Evolutionary conservation across 768 basidiomycete species (phyloP).

Genomic region (Boletales sp.): DNA sequence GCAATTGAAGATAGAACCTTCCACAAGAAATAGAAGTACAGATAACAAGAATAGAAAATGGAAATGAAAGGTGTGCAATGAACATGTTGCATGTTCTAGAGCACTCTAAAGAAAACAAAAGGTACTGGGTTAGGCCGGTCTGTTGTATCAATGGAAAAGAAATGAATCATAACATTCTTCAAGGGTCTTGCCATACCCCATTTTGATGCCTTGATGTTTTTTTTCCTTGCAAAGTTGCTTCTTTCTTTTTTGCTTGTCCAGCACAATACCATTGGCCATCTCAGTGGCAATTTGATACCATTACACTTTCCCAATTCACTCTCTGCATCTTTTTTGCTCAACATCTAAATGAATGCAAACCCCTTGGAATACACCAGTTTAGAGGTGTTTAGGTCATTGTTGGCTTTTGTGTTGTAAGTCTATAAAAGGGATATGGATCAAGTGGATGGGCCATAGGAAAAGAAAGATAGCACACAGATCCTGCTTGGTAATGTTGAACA

Average conservation of each 20-base stretch:
- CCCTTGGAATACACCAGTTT: constrained; percentile 53
- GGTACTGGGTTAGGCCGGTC: too few species aligned
- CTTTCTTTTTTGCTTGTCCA: constrained; percentile 66
- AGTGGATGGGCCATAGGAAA: constrained; percentile 82
- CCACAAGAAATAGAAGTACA: too few species aligned
- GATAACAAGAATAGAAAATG: too few species aligned
- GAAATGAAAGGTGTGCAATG: too few species aligned
- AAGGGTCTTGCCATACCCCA: constrained; percentile 33
- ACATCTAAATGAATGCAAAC: constrained; percentile 95
- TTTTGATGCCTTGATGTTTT: constrained; percentile 32
- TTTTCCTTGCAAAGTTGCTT: constrained; percentile 54
- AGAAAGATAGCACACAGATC: constrained; percentile 86
- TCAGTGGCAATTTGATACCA: constrained; percentile 69
- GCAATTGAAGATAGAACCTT: too few species aligned
- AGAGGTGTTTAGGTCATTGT: constrained; percentile 23
- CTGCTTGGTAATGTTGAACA: constrained; percentile 77
- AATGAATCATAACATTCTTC: too few species aligned
- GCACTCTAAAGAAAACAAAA: too few species aligned
- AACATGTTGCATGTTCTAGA: too few species aligned
- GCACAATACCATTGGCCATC: constrained; percentile 50
- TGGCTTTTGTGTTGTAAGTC: constrained; percentile 26
- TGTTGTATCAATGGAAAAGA: too few species aligned
- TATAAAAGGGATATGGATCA: constrained; percentile 70
- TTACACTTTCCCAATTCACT: constrained; percentile 76
- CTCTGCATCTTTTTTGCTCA: constrained; percentile 82